Base-by-base conservation (phyloP, 345 rosid genomes). In the Aegle marmelos region DNA sequence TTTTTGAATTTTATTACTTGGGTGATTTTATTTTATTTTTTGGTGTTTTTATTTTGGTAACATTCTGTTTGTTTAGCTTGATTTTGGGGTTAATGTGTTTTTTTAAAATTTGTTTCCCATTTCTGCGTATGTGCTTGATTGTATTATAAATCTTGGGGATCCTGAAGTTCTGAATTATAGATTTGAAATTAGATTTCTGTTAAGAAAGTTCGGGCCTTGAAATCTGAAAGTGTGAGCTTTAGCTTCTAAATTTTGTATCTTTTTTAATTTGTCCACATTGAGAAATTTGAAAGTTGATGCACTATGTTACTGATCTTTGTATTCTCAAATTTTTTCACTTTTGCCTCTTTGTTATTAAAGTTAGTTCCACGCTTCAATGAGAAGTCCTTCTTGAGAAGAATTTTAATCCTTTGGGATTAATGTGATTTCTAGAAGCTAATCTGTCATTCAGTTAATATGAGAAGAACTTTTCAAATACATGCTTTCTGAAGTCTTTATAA, bases 41-140 rank as follows among this genome's bases (percentile, higher is more conserved):
- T 9, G 31, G n/a, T 24, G 1, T 24, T 30, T 74, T 48, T 76
- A 79, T 72, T 59, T 76, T 82, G 85, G 72, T 67, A 76, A 78
- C 79, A 69, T 54, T 70, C 9, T 63, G 65, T 56, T 56, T 66
- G 22, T 53, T 56, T 36, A 27, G 66, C 75, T 75, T 78, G 68
- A 75, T 75, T 41, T 78, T 78, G 68, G 58, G 54, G 60, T 28
- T 68, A 11, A 31, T 22, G 16, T 69, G 24, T 34, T 34, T 36
- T 74, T 33, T 41, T 63, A 30, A 28, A 45, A 10, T 61, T 63
- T 75, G 60, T 31, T 50, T 24, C 78, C 48, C 19, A 41, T 63
- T 30, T 64, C 41, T 63, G 14, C 11, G 13, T 30, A 31, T 11
- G 17, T 50, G 37, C 66, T 8, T 68, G 37, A n/a, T 33, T n/a